Base-by-base conservation (phyloP, 1,284 basidiomycete species). In the Uromyces viciae-fabae region DNA sequence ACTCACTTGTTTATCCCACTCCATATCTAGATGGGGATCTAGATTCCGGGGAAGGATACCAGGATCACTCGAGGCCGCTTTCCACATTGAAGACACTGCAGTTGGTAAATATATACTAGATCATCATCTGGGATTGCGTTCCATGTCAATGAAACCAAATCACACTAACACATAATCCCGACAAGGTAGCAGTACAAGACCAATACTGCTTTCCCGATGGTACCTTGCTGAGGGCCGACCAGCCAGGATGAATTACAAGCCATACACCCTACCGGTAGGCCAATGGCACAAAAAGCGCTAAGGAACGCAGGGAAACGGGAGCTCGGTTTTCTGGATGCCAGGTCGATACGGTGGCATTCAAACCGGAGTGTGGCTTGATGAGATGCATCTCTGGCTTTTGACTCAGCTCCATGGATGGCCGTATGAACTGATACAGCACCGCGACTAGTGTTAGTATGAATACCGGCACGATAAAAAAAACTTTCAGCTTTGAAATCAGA, bases 71-170 rank as follows among this genome's bases (percentile, higher is more conserved):
- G 25, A 77, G 14, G 75, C 58, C 19, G 62, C 62, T 17, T 38
- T 77, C 40, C 58, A 68, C 75, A 77, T 77, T 33, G 75, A 77
- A 31, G 75, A 77, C 49, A 77, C 75, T 77, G 25, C 15, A 33
- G 15, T 46, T 60, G 15, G 17, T n/a, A 28, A 75, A 25, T 28
- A 46, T 33, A 11, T n/a, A n/a, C 62, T 42, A 3, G 38, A 66
- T 42, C 62, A 40, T 42, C 38, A 11, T 66, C 15, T 66, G 2
- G 3, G 22, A 25, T 7, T 66, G n/a, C n/a, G n/a, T n/a, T n/a
- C n/a, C n/a, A n/a, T n/a, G n/a, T 66, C 1, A 40, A 75, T 36
- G n/a, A 43, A 33, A 42, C 33, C 31, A 22, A 38, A 64, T 19
- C 11, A 17, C 43, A 76, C 56, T 46, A 22, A 77, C 75, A 68